Percentiles rank a stretch among this genome's conserved stretches.
These are phyloP conservation scores for Vigna nakashimae DNA, from an alignment of 306 rosid genomes.

Conservation along the genomic window DNA sequence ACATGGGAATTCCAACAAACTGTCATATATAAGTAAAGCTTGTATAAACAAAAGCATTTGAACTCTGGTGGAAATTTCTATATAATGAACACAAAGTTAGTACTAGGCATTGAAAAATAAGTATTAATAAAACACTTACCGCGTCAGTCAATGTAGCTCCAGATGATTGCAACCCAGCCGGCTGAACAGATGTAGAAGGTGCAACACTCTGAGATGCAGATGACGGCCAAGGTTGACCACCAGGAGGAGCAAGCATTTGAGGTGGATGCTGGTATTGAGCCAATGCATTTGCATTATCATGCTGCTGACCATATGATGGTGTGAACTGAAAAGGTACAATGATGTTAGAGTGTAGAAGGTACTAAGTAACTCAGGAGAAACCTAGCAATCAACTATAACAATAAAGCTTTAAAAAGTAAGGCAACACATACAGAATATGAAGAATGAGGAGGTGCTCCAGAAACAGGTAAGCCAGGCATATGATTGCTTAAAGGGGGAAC, in stretches of 20 bases:
- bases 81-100: constrained; percentile 6
- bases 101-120: background rate
- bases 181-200: constrained; percentile 60
- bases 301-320: constrained; percentile 72
- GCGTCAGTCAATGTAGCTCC: constrained; percentile 57
- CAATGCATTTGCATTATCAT: constrained; percentile 62
- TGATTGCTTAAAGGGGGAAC: constrained; percentile 69
- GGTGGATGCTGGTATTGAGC: constrained; percentile 76
- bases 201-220: constrained; percentile 70
- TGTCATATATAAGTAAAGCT: constrained; percentile 29
- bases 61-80: constrained; percentile 10
- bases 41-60: constrained; percentile 3
- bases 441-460: constrained; percentile 72
- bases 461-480: constrained; percentile 76
- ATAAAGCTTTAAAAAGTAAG: constrained; percentile 28
- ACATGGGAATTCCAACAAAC: constrained; percentile 31
- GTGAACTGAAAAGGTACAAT: constrained; percentile 61
- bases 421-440: constrained; percentile 70
- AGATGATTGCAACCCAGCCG: constrained; percentile 67
- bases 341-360: constrained; percentile 23
- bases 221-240: constrained; percentile 82
- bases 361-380: constrained; percentile 27
- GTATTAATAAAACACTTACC: constrained; percentile 50
- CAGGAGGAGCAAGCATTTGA: constrained; percentile 75
- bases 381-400: background rate